These are phyloP conservation scores for Solanum hybrid DNA, from an alignment of 305 asterid species.

Conservation along the genomic window DNA sequence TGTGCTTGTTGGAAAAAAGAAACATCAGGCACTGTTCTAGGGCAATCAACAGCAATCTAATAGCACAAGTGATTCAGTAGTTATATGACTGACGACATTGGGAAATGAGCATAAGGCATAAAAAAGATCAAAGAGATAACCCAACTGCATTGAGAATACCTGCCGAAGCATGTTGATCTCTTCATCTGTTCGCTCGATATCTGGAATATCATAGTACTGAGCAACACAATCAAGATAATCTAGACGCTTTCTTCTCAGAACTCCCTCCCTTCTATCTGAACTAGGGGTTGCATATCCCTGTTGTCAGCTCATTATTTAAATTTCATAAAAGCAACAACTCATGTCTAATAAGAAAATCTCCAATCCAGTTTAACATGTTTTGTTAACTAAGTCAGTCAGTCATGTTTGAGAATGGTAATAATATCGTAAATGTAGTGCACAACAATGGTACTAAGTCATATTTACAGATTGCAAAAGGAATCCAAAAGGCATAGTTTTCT, in stretches of 20 bases:
- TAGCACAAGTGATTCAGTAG: constrained; percentile 1
- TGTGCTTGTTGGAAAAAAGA: constrained; percentile 81
- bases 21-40: constrained; percentile 92
- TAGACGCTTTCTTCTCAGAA: constrained; percentile 70
- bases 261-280: constrained; percentile 99
- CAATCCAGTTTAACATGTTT: not conserved
- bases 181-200: constrained; percentile 82
- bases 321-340: constrained; percentile 23
- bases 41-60: constrained; percentile 91
- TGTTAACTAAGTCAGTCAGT: not conserved
- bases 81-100: constrained; percentile 2
- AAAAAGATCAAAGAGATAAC: not conserved
- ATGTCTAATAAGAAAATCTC: not conserved
- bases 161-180: constrained; percentile 92
- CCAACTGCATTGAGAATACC: constrained; percentile 31
- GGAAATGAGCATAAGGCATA: constrained; percentile 9
- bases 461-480: not conserved
- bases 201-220: constrained; percentile 78
- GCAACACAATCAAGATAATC: constrained; percentile 92
- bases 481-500: not conserved
- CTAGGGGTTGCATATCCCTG: constrained; percentile 99
- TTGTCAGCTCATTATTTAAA: constrained; percentile 58
- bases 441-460: not conserved
- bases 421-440: not conserved
- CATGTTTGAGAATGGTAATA: not conserved